Percentiles rank a stretch among this genome's conserved stretches.
Conservation (phyloP, 768 basidiomycete species). For the Amanita thiersii region DNA sequence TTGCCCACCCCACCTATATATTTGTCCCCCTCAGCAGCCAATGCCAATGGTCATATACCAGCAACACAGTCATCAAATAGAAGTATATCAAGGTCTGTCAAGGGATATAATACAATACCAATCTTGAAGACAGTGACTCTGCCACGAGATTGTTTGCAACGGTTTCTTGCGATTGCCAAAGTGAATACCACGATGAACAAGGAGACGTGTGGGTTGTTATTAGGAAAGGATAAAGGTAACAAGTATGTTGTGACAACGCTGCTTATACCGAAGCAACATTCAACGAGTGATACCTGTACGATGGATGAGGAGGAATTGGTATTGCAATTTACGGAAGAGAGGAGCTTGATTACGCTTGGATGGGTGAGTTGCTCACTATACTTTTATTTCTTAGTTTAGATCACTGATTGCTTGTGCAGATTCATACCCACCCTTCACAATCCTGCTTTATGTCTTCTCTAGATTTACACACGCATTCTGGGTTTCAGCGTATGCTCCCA, state of each 20-base stretch:
- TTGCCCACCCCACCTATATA: slow-evolving; percentile 6
- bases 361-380: slow-evolving; percentile 73
- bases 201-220: slow-evolving; percentile 82
- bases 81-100: too few species aligned
- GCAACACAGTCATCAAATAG: background rate
- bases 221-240: slow-evolving; percentile 59
- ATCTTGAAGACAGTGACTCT: slow-evolving; percentile 59
- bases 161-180: slow-evolving; percentile 71
- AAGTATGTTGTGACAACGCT: slow-evolving; percentile 72
- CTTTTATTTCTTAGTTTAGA: slow-evolving; percentile 3
- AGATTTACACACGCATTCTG: slow-evolving; percentile 86
- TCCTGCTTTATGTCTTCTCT: slow-evolving; percentile 95
- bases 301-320: slow-evolving; percentile 90
- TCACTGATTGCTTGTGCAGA: slow-evolving; percentile 33
- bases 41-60: background rate
- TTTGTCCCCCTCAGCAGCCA: background rate
- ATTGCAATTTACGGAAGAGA: slow-evolving; percentile 74
- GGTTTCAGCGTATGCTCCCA: slow-evolving; percentile 83
- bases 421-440: slow-evolving; percentile 89
- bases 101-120: slow-evolving; percentile 14
- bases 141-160: slow-evolving; percentile 64
- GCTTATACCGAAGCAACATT: slow-evolving; percentile 82
- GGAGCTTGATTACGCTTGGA: slow-evolving; percentile 78
- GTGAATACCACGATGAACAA: slow-evolving; percentile 71
- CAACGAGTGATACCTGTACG: slow-evolving; percentile 86